Base-by-base conservation (phyloP, 768 basidiomycete species). In the Filobasidium wieringae region DNA sequence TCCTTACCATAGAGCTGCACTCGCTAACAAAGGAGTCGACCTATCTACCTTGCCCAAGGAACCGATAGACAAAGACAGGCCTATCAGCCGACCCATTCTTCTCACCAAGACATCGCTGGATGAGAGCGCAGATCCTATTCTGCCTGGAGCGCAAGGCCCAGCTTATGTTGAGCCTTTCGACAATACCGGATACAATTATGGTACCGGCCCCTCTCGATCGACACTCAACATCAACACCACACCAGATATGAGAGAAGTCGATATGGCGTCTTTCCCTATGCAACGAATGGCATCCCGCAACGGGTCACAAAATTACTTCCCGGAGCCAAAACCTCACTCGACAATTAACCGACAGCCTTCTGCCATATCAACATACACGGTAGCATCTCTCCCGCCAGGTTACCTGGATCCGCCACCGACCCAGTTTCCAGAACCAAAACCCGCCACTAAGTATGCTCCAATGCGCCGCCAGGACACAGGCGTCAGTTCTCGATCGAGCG, bases 11-110 rank as follows among this genome's bases (percentile, higher is more conserved):
- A 64, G 66, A 22, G 64, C 66, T 22, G 63, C 60, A 24, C 60
- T 64, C 14, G 64, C 66, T 22, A 64, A 62, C 4, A 64, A 62
- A 59, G 63, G 65, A 12, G 36, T 65, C 6, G 40, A 55, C 15
- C 30, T 64, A 9, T 51, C 61, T 33, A 45, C 62, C 0, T 39
- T 58, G 33, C 57, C 57, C 7, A 2, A 19, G 15, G 50, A 52
- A 7, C 57, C 57, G n/a, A 27, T 24, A 14, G 43, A 24, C 29
- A 22, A 22, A 5, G 22, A 17, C 17, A 19, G 43, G 4, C 2
- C 14, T 47, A 27, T 47, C 4, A 17, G 22, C 11, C 43, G 43
- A 22, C 43, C 43, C 17, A 22, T 22, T 47, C 43, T 47, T 14
- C 43, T 47, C 14, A 29, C 36, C 19, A 40, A 27, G 33, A 33